Conservation (phyloP, 345 rosid genomes). For the Turnera subulata region DNA sequence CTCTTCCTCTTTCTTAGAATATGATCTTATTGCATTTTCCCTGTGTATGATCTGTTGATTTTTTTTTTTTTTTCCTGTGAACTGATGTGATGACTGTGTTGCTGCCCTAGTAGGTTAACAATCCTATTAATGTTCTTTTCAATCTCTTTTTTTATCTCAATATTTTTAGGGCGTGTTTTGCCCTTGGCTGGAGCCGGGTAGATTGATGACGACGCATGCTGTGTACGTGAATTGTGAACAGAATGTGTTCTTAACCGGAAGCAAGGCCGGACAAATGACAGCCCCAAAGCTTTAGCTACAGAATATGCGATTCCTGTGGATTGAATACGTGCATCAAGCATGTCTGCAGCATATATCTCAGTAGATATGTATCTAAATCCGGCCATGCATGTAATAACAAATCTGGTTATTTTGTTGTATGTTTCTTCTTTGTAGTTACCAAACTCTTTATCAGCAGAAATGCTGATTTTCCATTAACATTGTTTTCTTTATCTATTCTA, state of each 20-base stretch:
- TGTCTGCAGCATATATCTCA: no score
- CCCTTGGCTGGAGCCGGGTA: slow-evolving; percentile 4
- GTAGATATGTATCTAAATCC: no score
- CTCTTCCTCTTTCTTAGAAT: no score
- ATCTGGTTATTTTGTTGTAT: no score
- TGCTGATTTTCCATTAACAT: no score
- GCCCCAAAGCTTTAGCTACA: neutral
- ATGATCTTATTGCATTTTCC: no score
- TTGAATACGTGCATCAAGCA: no score
- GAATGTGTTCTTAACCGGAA: neutral
- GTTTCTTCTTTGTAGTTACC: no score
- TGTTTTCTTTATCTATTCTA: no score
- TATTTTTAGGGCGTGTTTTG: slow-evolving; percentile 1
- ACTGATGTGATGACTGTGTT: neutral
- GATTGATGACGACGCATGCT: slow-evolving; percentile 11
- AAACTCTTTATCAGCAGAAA: no score
- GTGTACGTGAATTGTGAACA: neutral
- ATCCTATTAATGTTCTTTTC: neutral
- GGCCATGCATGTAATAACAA: no score
- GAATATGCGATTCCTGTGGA: neutral
- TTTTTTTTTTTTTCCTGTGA: neutral
- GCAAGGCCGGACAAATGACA: neutral
- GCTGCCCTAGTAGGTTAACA: neutral
- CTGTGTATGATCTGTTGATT: neutral
- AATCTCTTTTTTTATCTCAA: neutral